A percentile compares a stretch with the other conserved stretches of the same genome.
Evolutionary conservation across 129 eudicot genomes (phyloP).

Genomic region (Flaveria linearis): DNA sequence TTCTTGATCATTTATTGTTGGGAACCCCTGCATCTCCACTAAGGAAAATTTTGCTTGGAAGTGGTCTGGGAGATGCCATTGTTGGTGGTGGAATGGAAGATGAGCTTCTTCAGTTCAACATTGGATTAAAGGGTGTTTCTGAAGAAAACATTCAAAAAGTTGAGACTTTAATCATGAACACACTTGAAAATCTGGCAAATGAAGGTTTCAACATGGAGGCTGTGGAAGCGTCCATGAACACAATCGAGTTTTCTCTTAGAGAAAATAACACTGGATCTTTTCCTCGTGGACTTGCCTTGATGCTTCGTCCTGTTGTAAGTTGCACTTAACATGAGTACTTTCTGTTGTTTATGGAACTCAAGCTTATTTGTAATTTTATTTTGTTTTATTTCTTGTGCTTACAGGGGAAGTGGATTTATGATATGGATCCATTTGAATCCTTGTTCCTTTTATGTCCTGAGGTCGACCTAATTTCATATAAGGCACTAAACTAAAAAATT

Average conservation of each 20-base stretch:
- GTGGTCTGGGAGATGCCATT: constrained; percentile 92
- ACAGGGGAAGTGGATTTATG: constrained; percentile 99
- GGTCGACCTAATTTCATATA: not conserved
- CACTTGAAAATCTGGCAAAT: constrained; percentile 62
- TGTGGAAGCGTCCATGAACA: constrained; percentile 97
- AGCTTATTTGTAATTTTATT: not conserved
- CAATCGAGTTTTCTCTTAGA: constrained; percentile 93
- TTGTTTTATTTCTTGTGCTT: constrained; percentile 9
- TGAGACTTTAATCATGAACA: constrained; percentile 64
- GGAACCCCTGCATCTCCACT: constrained; percentile 99
- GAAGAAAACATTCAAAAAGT: constrained; percentile 83
- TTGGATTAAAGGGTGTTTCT: constrained; percentile 92
- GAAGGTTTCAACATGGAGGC: constrained; percentile 92
- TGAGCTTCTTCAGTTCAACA: constrained; percentile 89
- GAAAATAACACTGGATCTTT: constrained; percentile 98
- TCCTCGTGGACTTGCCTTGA: constrained; percentile 95
- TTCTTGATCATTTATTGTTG: constrained; percentile 83
- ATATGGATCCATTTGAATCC: constrained; percentile 76
- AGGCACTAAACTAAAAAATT: not conserved
- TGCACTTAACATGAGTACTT: constrained; percentile 9
- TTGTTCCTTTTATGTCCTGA: not conserved
- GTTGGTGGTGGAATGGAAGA: constrained; percentile 95
- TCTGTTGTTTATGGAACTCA: not conserved
- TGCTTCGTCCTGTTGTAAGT: constrained; percentile 91
- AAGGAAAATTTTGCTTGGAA: constrained; percentile 90